Base-by-base conservation (phyloP, 2,329 filamentous ascomycete genomes). In the Aspergillus luchuensis region DNA sequence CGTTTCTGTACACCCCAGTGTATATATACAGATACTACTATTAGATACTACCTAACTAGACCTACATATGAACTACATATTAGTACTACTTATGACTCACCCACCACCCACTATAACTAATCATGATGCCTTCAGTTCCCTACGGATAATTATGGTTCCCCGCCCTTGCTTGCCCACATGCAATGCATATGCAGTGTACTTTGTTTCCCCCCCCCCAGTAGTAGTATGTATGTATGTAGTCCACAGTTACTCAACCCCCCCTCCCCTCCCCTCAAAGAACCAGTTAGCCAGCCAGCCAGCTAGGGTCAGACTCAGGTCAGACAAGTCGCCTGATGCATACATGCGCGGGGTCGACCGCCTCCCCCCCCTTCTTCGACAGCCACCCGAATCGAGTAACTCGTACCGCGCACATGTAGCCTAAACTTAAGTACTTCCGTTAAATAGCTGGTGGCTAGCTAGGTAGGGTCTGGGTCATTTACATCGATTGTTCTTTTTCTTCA, bases 21-120 rank as follows among this genome's bases (percentile, higher is more conserved):
- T 67, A 66, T 63, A 67, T 63, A 45, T 17, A 66, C 57, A 59
- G 23, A 59, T 56, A 61, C 51, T 63, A 48, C 19, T 48, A 47
- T 23, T 33, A 50, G 28, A 25, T 36, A 13, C 47, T 50, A 33
- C 47, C 5, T 30, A 50, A n/a, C 25, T 17, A 48, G 33, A 36
- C 33, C 33, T 36, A 36, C 33, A 36, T 36, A 36, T 36, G 5
- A 13, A 36, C 33, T 36, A 36, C 33, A 36, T 36, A 13, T 36
- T 6, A 15, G 33, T 36, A 36, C 33, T 36, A 36, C 33, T 36
- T 2, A 21, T 15, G 17, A 8, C 41, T 45, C 17, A 45, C n/a
- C n/a, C 19, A 17, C 2, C 23, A 33, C 25, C 25, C 10, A 33
- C 8, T 33, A 3, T 10, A 11, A 11, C 3, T 33, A 33, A 5